phyloP scores from a whole-genome alignment of 2,329 filamentous ascomycete species.

The Ophiostoma sp. region DNA sequence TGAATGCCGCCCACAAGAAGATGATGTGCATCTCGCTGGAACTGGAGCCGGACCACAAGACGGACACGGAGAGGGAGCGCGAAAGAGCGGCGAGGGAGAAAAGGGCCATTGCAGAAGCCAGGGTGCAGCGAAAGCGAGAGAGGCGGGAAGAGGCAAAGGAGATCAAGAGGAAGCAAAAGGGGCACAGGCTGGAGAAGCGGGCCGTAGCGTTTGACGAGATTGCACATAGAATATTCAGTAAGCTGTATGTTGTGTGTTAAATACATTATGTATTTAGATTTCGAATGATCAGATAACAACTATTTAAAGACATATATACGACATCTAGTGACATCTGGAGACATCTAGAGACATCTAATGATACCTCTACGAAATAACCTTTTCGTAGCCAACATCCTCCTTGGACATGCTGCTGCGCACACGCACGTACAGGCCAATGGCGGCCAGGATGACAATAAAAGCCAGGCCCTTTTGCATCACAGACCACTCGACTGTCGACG shows the following conservation, averaged over 20 bases:
- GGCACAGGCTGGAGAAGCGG: too few species aligned
- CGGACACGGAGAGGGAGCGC: neutral
- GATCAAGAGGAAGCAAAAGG: too few species aligned
- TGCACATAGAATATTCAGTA: too few species aligned
- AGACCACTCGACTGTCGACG: conserved; percentile 35
- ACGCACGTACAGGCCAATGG: conserved; percentile 41
- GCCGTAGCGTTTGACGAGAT: too few species aligned
- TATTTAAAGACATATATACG: neutral
- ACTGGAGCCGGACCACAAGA: neutral
- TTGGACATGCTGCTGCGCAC: conserved; percentile 33
- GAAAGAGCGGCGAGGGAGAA: neutral
- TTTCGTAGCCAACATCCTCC: conserved; percentile 39
- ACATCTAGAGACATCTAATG: neutral
- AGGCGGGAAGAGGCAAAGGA: too few species aligned
- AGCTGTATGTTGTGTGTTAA: too few species aligned
- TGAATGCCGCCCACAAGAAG: neutral
- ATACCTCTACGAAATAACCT: conserved; percentile 39
- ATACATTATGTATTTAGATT: too few species aligned
- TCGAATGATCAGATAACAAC: too few species aligned
- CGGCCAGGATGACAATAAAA: conserved; percentile 45
- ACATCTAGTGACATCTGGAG: neutral
- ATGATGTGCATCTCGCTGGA: neutral
- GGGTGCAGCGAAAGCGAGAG: neutral
- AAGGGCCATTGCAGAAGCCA: neutral
- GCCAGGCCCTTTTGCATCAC: conserved; percentile 48